Conservation (phyloP, 768 basidiomycete genomes). For the Scleroderma citrinum region DNA sequence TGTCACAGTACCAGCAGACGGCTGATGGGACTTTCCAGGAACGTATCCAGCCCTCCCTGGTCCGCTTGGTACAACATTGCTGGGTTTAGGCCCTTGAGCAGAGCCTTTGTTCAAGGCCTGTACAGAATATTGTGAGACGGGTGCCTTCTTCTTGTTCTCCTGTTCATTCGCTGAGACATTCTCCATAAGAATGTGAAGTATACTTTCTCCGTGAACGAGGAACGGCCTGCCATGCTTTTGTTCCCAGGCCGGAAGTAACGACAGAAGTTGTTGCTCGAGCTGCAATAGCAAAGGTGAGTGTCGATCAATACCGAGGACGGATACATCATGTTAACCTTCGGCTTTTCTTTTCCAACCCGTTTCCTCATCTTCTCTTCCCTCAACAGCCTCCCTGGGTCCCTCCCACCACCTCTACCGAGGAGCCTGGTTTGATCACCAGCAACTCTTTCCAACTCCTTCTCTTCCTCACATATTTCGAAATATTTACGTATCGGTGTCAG, state of each 20-base stretch:
- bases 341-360: slow-evolving; percentile 87
- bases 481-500: slow-evolving; percentile 79
- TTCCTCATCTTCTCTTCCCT: slow-evolving; percentile 98
- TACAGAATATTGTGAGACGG: slow-evolving; percentile 30
- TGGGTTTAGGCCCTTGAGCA: slow-evolving; percentile 22
- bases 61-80: slow-evolving; percentile 3
- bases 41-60: slow-evolving; percentile 16
- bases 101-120: slow-evolving; percentile 23
- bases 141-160: slow-evolving; percentile 64
- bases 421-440: slow-evolving; percentile 79
- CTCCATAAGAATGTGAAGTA: slow-evolving; percentile 74
- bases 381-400: slow-evolving; percentile 81
- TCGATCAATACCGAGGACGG: neutral
- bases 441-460: slow-evolving; percentile 78
- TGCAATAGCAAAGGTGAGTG: slow-evolving; percentile 23
- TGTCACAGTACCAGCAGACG: slow-evolving; percentile 38
- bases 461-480: slow-evolving; percentile 85
- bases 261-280: slow-evolving; percentile 85
- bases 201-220: slow-evolving; percentile 77
- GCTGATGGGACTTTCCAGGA: slow-evolving; percentile 27
- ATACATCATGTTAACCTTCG: slow-evolving; percentile 53
- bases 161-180: slow-evolving; percentile 66
- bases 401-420: slow-evolving; percentile 63
- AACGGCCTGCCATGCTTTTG: slow-evolving; percentile 65
- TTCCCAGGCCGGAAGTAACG: slow-evolving; percentile 83